Evolutionary conservation across 1,139 yeast genomes (phyloP).

Genomic region (Meyerozyma sp.): DNA sequence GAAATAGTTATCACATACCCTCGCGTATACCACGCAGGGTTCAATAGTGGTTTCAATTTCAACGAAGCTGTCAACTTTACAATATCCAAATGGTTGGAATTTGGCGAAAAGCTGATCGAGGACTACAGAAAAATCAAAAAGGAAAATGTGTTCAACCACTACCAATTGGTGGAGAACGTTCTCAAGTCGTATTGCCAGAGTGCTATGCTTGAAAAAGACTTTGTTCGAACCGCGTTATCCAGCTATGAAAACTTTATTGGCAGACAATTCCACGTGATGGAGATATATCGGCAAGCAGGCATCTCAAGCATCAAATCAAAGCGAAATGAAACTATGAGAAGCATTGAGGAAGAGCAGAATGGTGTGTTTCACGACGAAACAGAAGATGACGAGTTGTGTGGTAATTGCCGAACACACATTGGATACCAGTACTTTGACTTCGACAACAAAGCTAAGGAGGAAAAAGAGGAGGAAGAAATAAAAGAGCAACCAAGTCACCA

Average conservation of each 20-base stretch:
- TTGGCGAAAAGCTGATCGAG: slow-evolving; percentile 51
- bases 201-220: slow-evolving; percentile 3
- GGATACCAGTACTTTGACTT: slow-evolving; percentile 34
- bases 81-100: slow-evolving; percentile 60
- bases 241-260: slow-evolving; percentile 21
- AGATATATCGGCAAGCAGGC: slow-evolving; percentile 8
- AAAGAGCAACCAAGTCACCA: no score
- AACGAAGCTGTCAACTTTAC: slow-evolving; percentile 83
- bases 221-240: slow-evolving; percentile 19
- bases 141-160: slow-evolving; percentile 54
- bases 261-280: slow-evolving; percentile 10
- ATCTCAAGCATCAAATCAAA: slow-evolving; percentile 8
- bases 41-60: slow-evolving; percentile 70
- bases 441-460: slow-evolving; percentile 12
- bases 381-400: slow-evolving; percentile 36
- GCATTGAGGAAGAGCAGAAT: slow-evolving; percentile 14
- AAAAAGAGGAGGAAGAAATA: no score
- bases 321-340: slow-evolving; percentile 11
- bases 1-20: slow-evolving; percentile 75
- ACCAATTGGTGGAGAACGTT: slow-evolving; percentile 34
- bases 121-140: slow-evolving; percentile 53
- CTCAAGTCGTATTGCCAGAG: slow-evolving; percentile 9
- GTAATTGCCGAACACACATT: slow-evolving; percentile 33
- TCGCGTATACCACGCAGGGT: slow-evolving; percentile 76
- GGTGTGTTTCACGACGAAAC: slow-evolving; percentile 12